Base-by-base conservation (phyloP, 345 rosid species). In the rapeseed (Brassica napus) region DNA sequence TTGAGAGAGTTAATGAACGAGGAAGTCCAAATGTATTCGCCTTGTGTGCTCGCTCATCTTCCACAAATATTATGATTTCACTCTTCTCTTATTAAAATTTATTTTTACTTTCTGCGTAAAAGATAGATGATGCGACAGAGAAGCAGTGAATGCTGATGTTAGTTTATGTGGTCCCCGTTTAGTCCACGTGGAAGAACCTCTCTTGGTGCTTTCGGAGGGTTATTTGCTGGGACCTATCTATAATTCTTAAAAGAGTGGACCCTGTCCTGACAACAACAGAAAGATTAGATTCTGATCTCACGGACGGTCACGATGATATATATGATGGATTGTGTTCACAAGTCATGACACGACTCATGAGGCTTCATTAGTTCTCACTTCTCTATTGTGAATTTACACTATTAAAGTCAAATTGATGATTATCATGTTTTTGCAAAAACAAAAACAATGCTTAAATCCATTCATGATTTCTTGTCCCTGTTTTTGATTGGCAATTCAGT, bases 281-380 rank as follows among this genome's bases (percentile, higher is more conserved):
- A 69, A 59, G 69, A 79, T 67, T 79, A 60, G 82, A 79, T 79
- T 79, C 74, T 79, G 69, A 79, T 79, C 64, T 73, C 74, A 79
- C 5, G 78, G 78, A 79, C 82, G 82, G 82, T 73, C 78, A 59
- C 82, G 82, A 79, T 79, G 77, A 67, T 34, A 9, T 28, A 35
- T 73, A 79, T 68, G 82, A 73, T 79, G 74, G 69, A 47, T 73
- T 73, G 65, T 73, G 78, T 73, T 68, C 74, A 67, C 72, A 69
- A 79, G 82, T 65, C 69, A 79, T 79, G 82, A 79, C 74, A 73
- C 78, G 82, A 79, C 70, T 73, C 74, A 67, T 79, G 74, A 79
- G 73, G 78, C 78, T 73, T 79, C 77, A 39, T 79, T 55, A 72
- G 67, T 71, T 54, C 57, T 24, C 21, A 18, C 21, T 18, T 18